These are phyloP conservation scores for Ceratocystis variospora DNA, from an alignment of 2,329 filamentous ascomycete genomes.

Conservation along the genomic window DNA sequence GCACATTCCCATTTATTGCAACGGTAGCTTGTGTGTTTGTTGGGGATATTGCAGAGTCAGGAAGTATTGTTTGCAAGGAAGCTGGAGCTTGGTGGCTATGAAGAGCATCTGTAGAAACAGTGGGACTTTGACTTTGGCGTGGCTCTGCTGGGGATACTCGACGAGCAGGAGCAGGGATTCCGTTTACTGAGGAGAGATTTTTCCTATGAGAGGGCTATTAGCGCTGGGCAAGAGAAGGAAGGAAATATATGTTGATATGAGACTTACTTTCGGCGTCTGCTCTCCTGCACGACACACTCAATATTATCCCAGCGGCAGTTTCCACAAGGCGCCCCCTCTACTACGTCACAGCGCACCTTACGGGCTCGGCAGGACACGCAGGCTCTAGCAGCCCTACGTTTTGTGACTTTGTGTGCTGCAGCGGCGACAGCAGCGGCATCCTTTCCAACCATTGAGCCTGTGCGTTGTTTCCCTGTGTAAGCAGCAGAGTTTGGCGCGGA, in stretches of 20 bases:
- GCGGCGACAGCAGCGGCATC: conserved; percentile 25
- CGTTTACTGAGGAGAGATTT: conserved; percentile 10
- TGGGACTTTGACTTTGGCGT: conserved; percentile 9
- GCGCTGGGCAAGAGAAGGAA: neutral
- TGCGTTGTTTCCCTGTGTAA: conserved; percentile 6
- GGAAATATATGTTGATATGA: conserved; percentile 26
- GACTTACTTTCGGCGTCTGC: conserved; percentile 69
- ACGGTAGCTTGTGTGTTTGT: neutral
- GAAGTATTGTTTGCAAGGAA: neutral
- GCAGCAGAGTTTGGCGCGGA: neutral
- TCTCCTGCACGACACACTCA: conserved; percentile 64
- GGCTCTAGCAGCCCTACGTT: conserved; percentile 78
- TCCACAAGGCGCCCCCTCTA: conserved; percentile 73
- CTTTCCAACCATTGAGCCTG: conserved; percentile 22
- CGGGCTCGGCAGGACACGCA: conserved; percentile 78
- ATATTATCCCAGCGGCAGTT: conserved; percentile 75
- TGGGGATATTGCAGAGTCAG: neutral
- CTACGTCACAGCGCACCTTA: conserved; percentile 89
- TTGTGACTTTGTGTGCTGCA: conserved; percentile 40
- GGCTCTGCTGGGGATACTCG: conserved; percentile 10
- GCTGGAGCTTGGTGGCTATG: conserved; percentile 1
- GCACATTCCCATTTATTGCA: neutral
- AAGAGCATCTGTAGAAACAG: neutral
- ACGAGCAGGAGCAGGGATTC: conserved; percentile 6
- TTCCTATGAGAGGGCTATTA: conserved; percentile 2